A percentile compares a stretch with the other conserved stretches of the same genome.
Evolutionary conservation across 805 yeast species (phyloP).

Genomic region (Myxozyma kluyveri): DNA sequence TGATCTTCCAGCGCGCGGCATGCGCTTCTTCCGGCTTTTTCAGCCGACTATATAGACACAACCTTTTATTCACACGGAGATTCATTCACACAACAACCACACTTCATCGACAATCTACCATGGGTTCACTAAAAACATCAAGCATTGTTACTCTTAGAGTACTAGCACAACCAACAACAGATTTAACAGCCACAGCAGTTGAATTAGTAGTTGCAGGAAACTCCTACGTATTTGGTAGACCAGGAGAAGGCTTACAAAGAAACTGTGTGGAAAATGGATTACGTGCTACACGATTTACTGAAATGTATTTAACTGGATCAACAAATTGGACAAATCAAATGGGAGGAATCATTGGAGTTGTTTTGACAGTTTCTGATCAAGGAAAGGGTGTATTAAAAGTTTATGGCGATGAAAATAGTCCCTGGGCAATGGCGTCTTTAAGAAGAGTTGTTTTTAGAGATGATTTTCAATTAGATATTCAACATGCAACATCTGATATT

Average conservation of each 20-base stretch:
- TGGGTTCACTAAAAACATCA: too few species aligned
- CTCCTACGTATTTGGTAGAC: conserved; percentile 66
- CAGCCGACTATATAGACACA: too few species aligned
- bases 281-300: conserved; percentile 55
- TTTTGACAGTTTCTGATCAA: conserved; percentile 77
- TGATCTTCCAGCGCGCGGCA: too few species aligned
- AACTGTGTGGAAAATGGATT: conserved; percentile 59
- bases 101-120: too few species aligned
- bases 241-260: conserved; percentile 87
- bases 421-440: conserved; percentile 74
- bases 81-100: too few species aligned
- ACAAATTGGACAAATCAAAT: conserved; percentile 65
- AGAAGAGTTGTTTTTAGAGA: conserved; percentile 80
- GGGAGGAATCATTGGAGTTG: conserved; percentile 90
- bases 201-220: conserved; percentile 10
- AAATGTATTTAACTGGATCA: conserved; percentile 76
- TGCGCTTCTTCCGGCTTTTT: too few species aligned
- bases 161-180: conserved; percentile 19
- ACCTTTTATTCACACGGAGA: too few species aligned
- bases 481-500: conserved; percentile 30
- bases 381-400: conserved; percentile 59
- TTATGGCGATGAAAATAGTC: conserved; percentile 49
- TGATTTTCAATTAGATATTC: conserved; percentile 52
- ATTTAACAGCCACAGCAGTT: conserved; percentile 9
- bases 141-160: too few species aligned